These are phyloP conservation scores for Geotrichum bryndzae DNA, from an alignment of 1,139 yeast genomes.

Conservation along the genomic window DNA sequence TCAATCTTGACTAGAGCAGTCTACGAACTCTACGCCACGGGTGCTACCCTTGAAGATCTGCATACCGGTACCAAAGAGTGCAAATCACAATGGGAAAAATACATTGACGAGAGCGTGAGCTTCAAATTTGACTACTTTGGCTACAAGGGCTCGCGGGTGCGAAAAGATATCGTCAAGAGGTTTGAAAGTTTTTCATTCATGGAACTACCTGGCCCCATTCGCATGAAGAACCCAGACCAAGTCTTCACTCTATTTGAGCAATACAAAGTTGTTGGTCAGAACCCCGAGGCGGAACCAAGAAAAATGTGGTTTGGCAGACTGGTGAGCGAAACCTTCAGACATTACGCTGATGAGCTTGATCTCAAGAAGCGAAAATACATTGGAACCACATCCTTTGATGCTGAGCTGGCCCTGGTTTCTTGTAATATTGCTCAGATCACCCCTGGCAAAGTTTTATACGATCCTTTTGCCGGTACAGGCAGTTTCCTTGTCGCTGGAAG, in stretches of 20 bases:
- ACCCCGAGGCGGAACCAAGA: constrained; percentile 50
- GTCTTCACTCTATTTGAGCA: constrained; percentile 70
- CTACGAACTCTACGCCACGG: constrained; percentile 82
- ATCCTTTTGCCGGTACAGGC: constrained; percentile 97
- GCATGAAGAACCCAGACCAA: constrained; percentile 73
- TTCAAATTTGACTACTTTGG: constrained; percentile 81
- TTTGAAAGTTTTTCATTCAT: constrained; percentile 71
- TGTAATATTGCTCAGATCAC: constrained; percentile 78
- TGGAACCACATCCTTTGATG: constrained; percentile 96
- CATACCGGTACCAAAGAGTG: constrained; percentile 47
- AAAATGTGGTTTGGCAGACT: constrained; percentile 71
- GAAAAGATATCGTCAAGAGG: constrained; percentile 50
- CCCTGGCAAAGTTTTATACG: constrained; percentile 66
- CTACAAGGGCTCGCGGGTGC: constrained; percentile 61
- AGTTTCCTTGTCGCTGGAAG: constrained; percentile 89
- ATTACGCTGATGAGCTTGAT: constrained; percentile 69
- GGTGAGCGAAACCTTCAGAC: constrained; percentile 61
- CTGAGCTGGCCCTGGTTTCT: constrained; percentile 64
- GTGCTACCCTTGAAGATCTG: constrained; percentile 48
- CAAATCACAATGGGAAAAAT: constrained; percentile 22
- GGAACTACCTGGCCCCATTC: constrained; percentile 68
- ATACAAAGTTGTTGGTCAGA: constrained; percentile 48
- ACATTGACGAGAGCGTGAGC: constrained; percentile 17
- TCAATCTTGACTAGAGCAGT: constrained; percentile 69
- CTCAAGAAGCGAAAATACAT: constrained; percentile 77